These are phyloP conservation scores for Tylopilus sp. DNA, from an alignment of 1,284 basidiomycete genomes.

Conservation along the genomic window DNA sequence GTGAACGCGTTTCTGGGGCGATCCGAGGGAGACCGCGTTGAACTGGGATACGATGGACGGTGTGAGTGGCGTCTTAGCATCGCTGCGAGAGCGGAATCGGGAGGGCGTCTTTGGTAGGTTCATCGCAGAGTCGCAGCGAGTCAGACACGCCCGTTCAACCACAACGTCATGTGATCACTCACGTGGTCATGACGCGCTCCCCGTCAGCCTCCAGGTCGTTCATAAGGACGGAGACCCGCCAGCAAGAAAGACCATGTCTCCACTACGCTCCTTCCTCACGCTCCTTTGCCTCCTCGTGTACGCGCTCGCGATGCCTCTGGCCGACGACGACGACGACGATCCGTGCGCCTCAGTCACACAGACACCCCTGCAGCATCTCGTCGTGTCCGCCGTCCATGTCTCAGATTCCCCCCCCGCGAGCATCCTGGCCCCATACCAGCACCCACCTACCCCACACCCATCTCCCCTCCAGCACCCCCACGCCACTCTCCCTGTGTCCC, in stretches of 20 bases:
- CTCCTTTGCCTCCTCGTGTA: slow-evolving; percentile 15
- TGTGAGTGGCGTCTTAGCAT: slow-evolving; percentile 68
- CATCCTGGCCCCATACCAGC: slow-evolving; percentile 21
- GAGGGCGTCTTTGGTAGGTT: slow-evolving; percentile 59
- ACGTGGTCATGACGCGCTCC: slow-evolving; percentile 17
- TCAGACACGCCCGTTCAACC: slow-evolving; percentile 10
- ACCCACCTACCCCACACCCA: slow-evolving; percentile 7
- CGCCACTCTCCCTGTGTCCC: slow-evolving; percentile 11
- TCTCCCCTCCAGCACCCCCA: slow-evolving; percentile 11
- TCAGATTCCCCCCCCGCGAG: not conserved
- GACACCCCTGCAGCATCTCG: not conserved
- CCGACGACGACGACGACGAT: slow-evolving; percentile 5
- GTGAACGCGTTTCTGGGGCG: slow-evolving; percentile 41
- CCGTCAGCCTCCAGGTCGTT: slow-evolving; percentile 24
- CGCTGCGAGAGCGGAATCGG: slow-evolving; percentile 61
- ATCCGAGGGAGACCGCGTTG: slow-evolving; percentile 49
- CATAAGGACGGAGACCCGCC: too few relatives aligned
- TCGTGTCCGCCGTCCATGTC: not conserved
- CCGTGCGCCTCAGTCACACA: slow-evolving; percentile 1
- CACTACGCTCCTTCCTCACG: slow-evolving; percentile 18
- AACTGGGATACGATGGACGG: slow-evolving; percentile 58
- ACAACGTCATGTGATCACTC: slow-evolving; percentile 23
- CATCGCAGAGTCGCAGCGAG: slow-evolving; percentile 15
- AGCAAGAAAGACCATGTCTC: slow-evolving; percentile 16
- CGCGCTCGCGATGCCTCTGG: slow-evolving; percentile 14